Evolutionary conservation across 176 grass and related monocot species (phyloP).

Genomic region (barley (Hordeum vulgare)): DNA sequence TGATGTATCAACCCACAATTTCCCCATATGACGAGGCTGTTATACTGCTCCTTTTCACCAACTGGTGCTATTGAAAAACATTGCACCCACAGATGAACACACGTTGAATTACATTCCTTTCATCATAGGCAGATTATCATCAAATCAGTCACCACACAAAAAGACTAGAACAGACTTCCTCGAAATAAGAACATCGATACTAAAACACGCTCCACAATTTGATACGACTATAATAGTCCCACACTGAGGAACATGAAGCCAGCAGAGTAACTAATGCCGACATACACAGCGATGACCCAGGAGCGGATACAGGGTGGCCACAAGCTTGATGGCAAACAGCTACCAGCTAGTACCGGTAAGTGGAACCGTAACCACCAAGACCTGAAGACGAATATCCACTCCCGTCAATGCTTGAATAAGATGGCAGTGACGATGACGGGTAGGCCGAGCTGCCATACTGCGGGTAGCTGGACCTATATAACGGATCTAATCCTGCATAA

Average conservation of each 20-base stretch:
- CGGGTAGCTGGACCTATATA: constrained; percentile 72
- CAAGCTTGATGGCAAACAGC: not conserved
- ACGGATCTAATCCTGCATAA: constrained; percentile 57
- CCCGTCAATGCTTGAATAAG: constrained; percentile 57
- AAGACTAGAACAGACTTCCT: not conserved
- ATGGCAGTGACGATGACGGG: constrained; percentile 44
- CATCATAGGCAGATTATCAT: not conserved
- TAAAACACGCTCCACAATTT: constrained; percentile 1
- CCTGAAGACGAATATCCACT: constrained; percentile 67
- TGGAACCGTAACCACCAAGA: constrained; percentile 59
- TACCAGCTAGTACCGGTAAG: constrained; percentile 66
- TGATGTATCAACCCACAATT: not conserved
- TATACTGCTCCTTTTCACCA: not conserved
- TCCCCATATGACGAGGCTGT: not conserved
- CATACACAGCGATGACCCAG: constrained; percentile 14
- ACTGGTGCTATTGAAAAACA: not conserved
- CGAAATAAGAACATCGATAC: not conserved
- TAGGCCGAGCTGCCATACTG: constrained; percentile 62
- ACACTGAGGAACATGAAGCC: constrained; percentile 2
- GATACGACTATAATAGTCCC: not conserved
- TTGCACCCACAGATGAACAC: not conserved
- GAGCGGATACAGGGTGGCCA: not conserved
- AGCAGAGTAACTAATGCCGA: not conserved
- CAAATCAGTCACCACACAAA: not conserved
- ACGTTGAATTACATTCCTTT: not conserved